Base-by-base conservation (phyloP, 2,329 filamentous ascomycete genomes). In the Aspergillus hiratsukae region DNA sequence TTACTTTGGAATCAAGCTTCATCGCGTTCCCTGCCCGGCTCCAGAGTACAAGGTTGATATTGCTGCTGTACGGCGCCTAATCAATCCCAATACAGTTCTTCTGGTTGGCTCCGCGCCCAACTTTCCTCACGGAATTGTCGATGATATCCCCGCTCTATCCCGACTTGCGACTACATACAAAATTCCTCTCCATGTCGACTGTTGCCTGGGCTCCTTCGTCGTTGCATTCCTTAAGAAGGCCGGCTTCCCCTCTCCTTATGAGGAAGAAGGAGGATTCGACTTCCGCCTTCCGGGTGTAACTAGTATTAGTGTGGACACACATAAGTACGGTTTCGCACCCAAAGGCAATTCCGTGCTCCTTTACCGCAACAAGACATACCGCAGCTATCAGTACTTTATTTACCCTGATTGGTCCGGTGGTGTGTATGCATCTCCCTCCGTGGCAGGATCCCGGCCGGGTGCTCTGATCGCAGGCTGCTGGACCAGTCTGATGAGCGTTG, bases 291-390 rank as follows among this genome's bases (percentile, higher is more conserved):
- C 90, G 64, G 94, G 94, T 66, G 94, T 99, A 40, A 97, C 93
- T 3, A 93, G 88, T 73, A 97, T 99, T 74, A 91, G 87, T 64
- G 95, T 92, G 73, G 94, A 99, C 73, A 99, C 94, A 2, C 94
- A 99, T 83, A 99, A 99, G 75, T 99, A 99, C 72, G 94, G 94
- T 40, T 99, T 99, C 71, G 94, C 94, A 1, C 94, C 94, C 53
- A 99, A 99, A 79, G 94, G 94, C 64, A 99, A 96, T 81, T 94
- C 89, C 52, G 94, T 91, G 1, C 82, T 96, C 14, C 82, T 99
- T 45, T 99, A 99, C 81, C 90, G 94, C 66, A 89, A 86, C 48
- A 83, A 87, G 35, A 78, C 83, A 49, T 83, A 95, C 63, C 86
- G 94, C 64, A 85, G 86, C 56, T 93, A 96, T 75, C 94, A 99